Base-by-base conservation (phyloP, 2,329 filamentous ascomycete genomes). In the Zymoseptoria pseudotritici region DNA sequence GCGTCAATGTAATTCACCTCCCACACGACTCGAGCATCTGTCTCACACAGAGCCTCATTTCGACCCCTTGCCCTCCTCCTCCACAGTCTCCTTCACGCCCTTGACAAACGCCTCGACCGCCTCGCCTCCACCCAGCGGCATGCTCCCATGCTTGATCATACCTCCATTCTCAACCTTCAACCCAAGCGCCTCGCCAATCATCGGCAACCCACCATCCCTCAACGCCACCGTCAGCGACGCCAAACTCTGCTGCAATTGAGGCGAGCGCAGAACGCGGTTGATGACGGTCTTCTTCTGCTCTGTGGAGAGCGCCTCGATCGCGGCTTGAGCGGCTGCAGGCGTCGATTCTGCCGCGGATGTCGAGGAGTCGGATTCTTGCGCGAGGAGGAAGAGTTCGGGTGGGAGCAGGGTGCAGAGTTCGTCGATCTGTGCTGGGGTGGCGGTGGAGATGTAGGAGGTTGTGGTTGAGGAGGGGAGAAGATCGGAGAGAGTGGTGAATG, bases 101-200 rank as follows among this genome's bases (percentile, higher is more conserved):
- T 95, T 85, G 21, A 99, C 82, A 75, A 99, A 99, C 3, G 89
- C 90, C 77, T 95, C 88, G 1, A 99, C 86, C 11, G 93, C 93
- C 68, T 94, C 88, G 5, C 89, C 90, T 56, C 92, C 92, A 51
- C 92, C 93, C 53, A 97, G 76, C 2, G 93, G 92, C 78, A 97
- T 86, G 55, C 84, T 88, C 5, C 90, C 87, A 58, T 89, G 86
- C 63, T 82, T 82, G 70, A 96, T 82, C 64, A 89, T 88, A 3
- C 93, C 93, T n/a, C 88, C 88, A 71, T 96, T 91, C 70, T 88
- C 83, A 20, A 99, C 85, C 66, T 86, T 85, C 60, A 97, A 83
- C 6, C 86, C 84, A 49, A 99, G 78, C 3, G 92, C 93, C 69
- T 96, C 91, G 6, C 91, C 88, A 64, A 99, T 88, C 67, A 87